Evolutionary conservation across 1,284 basidiomycete genomes (phyloP).

Genomic region (Leucocoprinus gongylophorus): DNA sequence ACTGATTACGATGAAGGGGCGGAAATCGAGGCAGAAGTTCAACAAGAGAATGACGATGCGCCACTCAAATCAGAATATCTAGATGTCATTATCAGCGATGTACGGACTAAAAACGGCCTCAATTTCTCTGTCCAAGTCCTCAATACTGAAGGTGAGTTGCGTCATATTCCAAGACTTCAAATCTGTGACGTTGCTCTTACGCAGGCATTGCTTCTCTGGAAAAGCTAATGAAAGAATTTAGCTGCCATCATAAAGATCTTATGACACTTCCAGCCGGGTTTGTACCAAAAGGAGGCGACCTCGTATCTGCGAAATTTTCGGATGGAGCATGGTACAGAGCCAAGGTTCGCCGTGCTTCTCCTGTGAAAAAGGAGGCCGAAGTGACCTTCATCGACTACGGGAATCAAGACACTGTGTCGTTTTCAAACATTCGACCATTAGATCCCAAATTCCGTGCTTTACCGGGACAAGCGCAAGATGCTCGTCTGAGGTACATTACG

Average conservation of each 20-base stretch:
- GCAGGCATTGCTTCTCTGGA: constrained; percentile 86
- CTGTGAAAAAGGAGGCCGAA: constrained; percentile 83
- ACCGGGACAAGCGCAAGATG: constrained; percentile 79
- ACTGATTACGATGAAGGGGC: constrained; percentile 68
- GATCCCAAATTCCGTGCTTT: constrained; percentile 82
- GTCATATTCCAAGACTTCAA: background rate
- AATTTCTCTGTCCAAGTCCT: constrained; percentile 90
- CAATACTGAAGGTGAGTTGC: constrained; percentile 69
- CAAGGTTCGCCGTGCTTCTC: constrained; percentile 74
- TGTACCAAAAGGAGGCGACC: constrained; percentile 75
- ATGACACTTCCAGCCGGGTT: constrained; percentile 57
- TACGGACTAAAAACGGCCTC: constrained; percentile 71
- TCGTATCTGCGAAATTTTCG: constrained; percentile 86
- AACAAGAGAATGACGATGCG: constrained; percentile 37
- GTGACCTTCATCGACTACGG: constrained; percentile 87
- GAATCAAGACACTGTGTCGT: constrained; percentile 80
- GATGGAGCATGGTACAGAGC: constrained; percentile 95
- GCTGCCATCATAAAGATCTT: constrained; percentile 70
- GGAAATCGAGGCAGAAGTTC: constrained; percentile 40
- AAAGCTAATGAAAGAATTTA: constrained; percentile 91
- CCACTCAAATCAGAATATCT: constrained; percentile 79
- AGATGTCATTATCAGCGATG: constrained; percentile 88
- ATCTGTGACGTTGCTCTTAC: background rate
- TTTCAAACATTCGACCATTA: constrained; percentile 71
- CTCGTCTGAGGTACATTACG: constrained; percentile 57